These are phyloP conservation scores for Staphylotrichum longicolle DNA, from an alignment of 495 filamentous ascomycete genomes.

Conservation along the genomic window DNA sequence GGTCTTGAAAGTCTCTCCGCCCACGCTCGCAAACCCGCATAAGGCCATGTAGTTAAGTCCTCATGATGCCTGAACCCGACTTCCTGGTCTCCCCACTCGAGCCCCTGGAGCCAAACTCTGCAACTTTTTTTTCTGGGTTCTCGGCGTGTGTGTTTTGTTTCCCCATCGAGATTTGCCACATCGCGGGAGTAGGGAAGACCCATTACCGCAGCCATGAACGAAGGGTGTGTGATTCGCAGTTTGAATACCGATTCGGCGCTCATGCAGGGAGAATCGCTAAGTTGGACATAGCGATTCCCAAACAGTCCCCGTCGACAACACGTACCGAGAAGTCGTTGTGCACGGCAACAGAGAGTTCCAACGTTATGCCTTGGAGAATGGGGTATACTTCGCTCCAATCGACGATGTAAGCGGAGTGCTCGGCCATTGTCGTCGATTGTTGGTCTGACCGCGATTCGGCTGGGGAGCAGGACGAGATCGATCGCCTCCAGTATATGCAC, in stretches of 20 bases:
- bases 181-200: background rate
- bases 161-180: conserved; percentile 12
- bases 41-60: conserved; percentile 25
- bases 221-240: conserved; percentile 28
- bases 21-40: conserved; percentile 26
- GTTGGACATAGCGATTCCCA: conserved; percentile 34
- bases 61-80: conserved; percentile 27
- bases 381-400: conserved; percentile 73
- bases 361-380: conserved; percentile 67
- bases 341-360: conserved; percentile 71
- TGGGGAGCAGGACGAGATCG: conserved; percentile 68
- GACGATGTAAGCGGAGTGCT: conserved; percentile 65
- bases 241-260: background rate
- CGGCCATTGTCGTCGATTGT: no score
- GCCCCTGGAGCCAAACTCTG: conserved; percentile 12
- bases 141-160: conserved; percentile 7
- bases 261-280: conserved; percentile 24
- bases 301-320: conserved; percentile 54
- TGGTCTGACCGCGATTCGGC: background rate
- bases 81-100: conserved; percentile 10
- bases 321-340: conserved; percentile 60
- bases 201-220: conserved; percentile 27
- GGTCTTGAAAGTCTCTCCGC: conserved; percentile 26
- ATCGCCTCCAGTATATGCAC: conserved; percentile 70
- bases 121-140: conserved; percentile 13